These are phyloP conservation scores for Dorcoceras hygrometricum DNA, from an alignment of 257 asterid species.

Conservation along the genomic window DNA sequence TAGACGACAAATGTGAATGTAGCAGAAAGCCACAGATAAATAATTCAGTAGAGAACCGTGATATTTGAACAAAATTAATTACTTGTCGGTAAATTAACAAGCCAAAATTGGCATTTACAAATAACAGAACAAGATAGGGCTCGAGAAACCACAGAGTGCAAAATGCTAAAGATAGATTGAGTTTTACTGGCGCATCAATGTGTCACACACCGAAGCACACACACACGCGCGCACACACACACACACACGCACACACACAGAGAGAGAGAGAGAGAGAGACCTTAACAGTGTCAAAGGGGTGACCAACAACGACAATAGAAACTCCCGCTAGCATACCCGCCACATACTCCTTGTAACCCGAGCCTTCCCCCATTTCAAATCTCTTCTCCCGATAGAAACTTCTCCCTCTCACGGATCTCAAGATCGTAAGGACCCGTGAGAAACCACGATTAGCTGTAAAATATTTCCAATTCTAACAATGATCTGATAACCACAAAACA, in stretches of 20 bases:
- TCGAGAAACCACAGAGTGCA: slow-evolving; percentile 1
- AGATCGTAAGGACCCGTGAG: slow-evolving; percentile 12
- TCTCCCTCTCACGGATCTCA: slow-evolving; percentile 24
- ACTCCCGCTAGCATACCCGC: slow-evolving; percentile 93
- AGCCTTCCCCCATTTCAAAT: slow-evolving; percentile 41
- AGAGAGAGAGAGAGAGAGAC: slow-evolving; percentile 32
- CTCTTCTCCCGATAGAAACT: slow-evolving; percentile 23
- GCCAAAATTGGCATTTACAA: not conserved
- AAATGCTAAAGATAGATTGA: not conserved
- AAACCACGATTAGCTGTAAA: slow-evolving; percentile 14
- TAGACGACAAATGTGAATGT: not conserved
- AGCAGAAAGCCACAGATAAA: not conserved
- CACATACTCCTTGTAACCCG: slow-evolving; percentile 69
- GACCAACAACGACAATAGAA: slow-evolving; percentile 80
- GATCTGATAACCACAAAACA: not conserved
- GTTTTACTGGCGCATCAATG: not conserved
- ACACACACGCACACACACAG: not conserved
- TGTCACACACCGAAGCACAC: not conserved
- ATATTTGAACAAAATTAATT: not conserved
- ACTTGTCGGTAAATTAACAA: not conserved
- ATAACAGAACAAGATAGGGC: not conserved
- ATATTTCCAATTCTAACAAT: not conserved
- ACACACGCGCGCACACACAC: too few relatives aligned
- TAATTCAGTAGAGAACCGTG: slow-evolving; percentile 5
- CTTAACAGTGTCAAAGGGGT: slow-evolving; percentile 96